These are phyloP conservation scores for Rhinocladiella similis DNA, from an alignment of 2,329 filamentous ascomycete genomes.

Conservation along the genomic window DNA sequence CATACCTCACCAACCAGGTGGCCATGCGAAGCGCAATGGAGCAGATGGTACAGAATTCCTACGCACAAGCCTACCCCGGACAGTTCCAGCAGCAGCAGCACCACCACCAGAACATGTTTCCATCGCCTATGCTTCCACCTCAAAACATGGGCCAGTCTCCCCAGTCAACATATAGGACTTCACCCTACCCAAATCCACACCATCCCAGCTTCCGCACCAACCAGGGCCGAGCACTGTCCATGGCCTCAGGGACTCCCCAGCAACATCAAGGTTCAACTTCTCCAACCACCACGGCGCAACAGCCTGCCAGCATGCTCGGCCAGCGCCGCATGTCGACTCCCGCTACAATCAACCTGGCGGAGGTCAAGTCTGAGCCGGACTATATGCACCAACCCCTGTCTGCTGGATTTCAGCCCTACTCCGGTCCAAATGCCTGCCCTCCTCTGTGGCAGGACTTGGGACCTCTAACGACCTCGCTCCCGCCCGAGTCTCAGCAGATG, in stretches of 20 bases:
- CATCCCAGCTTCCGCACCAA: constrained; percentile 29
- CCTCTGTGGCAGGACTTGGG: constrained; percentile 34
- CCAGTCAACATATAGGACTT: constrained; percentile 38
- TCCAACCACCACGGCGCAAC: constrained; percentile 42
- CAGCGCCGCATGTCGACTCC: constrained; percentile 48
- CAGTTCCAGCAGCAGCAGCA: constrained; percentile 39
- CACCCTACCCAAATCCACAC: constrained; percentile 42
- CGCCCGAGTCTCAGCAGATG: constrained; percentile 55
- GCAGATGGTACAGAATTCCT: constrained; percentile 44
- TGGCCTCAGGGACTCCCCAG: constrained; percentile 12
- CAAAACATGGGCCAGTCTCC: constrained; percentile 18
- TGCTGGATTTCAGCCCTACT: constrained; percentile 10
- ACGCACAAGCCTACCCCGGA: constrained; percentile 39
- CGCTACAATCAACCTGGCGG: constrained; percentile 26
- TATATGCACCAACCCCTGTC: constrained; percentile 30
- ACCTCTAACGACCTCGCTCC: constrained; percentile 52
- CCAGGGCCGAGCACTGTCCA: constrained; percentile 24
- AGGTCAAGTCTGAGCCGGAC: constrained; percentile 21
- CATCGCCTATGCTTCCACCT: constrained; percentile 25
- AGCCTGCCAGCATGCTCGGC: constrained; percentile 18
- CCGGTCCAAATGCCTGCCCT: constrained; percentile 21
- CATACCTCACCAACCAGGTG: constrained; percentile 59
- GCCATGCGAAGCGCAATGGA: constrained; percentile 54
- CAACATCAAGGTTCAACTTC: constrained; percentile 10
- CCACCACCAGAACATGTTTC: constrained; percentile 33